These are phyloP conservation scores for Sanghuangporus weigelae DNA, from an alignment of 1,284 basidiomycete genomes.

Conservation along the genomic window DNA sequence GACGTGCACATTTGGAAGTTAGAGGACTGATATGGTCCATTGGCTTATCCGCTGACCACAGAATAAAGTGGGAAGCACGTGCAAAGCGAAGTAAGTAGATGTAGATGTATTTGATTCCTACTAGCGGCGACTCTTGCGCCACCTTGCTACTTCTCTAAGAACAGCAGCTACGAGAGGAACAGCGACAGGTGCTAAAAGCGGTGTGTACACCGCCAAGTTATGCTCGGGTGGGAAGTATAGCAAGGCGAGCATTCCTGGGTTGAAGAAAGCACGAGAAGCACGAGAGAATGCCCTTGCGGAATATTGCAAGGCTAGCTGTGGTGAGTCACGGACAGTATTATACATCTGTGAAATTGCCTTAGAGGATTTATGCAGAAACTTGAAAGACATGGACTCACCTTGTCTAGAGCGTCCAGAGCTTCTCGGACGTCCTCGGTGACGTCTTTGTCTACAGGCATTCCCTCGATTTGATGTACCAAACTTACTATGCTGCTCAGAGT, in stretches of 20 bases:
- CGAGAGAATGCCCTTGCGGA: conserved; percentile 65
- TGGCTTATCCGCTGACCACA: too few species aligned
- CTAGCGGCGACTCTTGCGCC: conserved; percentile 32
- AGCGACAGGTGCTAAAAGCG: conserved; percentile 83
- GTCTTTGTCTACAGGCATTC: conserved; percentile 82
- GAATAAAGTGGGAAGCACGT: not conserved
- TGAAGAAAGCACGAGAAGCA: conserved; percentile 92
- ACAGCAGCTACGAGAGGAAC: conserved; percentile 78
- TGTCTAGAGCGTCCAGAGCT: conserved; percentile 65
- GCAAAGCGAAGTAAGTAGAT: not conserved
- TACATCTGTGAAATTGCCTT: conserved; percentile 35
- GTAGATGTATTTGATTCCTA: not conserved
- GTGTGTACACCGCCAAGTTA: conserved; percentile 92
- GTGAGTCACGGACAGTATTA: conserved; percentile 34
- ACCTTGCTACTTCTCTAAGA: conserved; percentile 61
- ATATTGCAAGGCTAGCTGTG: conserved; percentile 47
- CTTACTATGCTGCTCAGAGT: conserved; percentile 79
- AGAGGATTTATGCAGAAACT: conserved; percentile 10
- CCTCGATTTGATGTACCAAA: conserved; percentile 78
- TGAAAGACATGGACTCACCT: conserved; percentile 41
- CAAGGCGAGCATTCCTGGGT: conserved; percentile 92
- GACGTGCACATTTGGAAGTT: too few species aligned
- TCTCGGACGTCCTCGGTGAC: conserved; percentile 70
- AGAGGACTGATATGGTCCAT: too few species aligned
- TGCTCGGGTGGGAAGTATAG: conserved; percentile 97